These are phyloP conservation scores for Antarctomyces pellizariae DNA, from an alignment of 495 filamentous ascomycete species.

Conservation along the genomic window DNA sequence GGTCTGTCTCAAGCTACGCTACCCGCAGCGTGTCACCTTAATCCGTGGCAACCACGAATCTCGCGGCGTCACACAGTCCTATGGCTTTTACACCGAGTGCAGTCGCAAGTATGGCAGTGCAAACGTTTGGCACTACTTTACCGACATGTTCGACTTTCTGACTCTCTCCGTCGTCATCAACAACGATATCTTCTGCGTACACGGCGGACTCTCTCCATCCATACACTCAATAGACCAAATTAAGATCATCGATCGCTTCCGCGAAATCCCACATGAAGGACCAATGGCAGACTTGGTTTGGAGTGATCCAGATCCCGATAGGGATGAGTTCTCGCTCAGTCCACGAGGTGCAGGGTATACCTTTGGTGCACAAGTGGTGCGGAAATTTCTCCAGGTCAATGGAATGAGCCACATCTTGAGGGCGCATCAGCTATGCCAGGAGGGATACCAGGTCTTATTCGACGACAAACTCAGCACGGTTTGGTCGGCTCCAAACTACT, in stretches of 20 bases:
- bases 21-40: constrained; percentile 74
- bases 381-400: constrained; percentile 93
- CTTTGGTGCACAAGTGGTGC: constrained; percentile 89
- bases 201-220: constrained; percentile 82
- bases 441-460: constrained; percentile 88
- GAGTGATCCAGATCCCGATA: constrained; percentile 88
- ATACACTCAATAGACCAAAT: constrained; percentile 99
- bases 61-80: constrained; percentile 90
- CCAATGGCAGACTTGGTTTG: constrained; percentile 99
- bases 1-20: constrained; percentile 82
- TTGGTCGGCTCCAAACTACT: constrained; percentile 95
- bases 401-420: constrained; percentile 90
- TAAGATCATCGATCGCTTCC: constrained; percentile 96
- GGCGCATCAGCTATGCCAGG: constrained; percentile 91
- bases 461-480: constrained; percentile 88
- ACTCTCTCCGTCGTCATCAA: constrained; percentile 94
- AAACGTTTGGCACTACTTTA: constrained; percentile 98
- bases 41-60: constrained; percentile 96
- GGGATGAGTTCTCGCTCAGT: constrained; percentile 87
- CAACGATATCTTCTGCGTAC: constrained; percentile 95
- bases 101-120: constrained; percentile 93
- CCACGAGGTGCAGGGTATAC: constrained; percentile 91
- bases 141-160: constrained; percentile 98
- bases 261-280: constrained; percentile 93
- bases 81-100: constrained; percentile 97